Conservation (phyloP, 1,284 basidiomycete genomes). For the Austroboletus niveus region DNA sequence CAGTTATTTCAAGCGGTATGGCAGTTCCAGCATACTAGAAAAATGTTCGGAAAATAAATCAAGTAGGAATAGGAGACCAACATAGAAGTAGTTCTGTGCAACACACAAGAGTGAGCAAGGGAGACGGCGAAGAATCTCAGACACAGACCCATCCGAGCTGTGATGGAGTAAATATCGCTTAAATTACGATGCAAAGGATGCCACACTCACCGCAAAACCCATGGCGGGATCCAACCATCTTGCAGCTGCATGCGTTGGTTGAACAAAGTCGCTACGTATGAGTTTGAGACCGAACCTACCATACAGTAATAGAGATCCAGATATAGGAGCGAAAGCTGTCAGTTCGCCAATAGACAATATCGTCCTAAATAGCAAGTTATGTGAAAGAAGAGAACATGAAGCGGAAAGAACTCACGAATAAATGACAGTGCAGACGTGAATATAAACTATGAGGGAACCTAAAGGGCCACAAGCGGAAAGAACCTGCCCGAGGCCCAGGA, state of each 20-base stretch:
- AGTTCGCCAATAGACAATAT: conserved; percentile 68
- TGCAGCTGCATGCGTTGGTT: conserved; percentile 40
- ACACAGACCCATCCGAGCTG: conserved; percentile 49
- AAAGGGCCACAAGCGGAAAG: conserved; percentile 55
- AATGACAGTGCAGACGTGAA: conserved; percentile 58
- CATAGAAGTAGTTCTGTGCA: conserved; percentile 25
- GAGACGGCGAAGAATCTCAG: background rate
- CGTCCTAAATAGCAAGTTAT: conserved; percentile 37
- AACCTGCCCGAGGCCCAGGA: conserved; percentile 74
- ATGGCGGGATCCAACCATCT: conserved; percentile 76
- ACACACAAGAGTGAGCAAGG: conserved; percentile 5
- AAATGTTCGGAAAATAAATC: background rate
- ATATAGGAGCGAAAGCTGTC: conserved; percentile 70
- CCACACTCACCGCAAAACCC: conserved; percentile 54
- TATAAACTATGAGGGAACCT: conserved; percentile 62
- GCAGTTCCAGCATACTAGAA: conserved; percentile 44
- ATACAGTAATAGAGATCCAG: conserved; percentile 73
- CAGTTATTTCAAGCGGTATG: conserved; percentile 74
- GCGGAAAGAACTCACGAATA: conserved; percentile 47
- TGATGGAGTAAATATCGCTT: background rate
- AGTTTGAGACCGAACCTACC: conserved; percentile 30
- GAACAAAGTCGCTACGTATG: background rate
- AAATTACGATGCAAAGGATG: conserved; percentile 14
- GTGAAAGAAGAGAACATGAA: background rate
- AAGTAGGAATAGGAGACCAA: conserved; percentile 4